Base-by-base conservation (phyloP, 2,329 filamentous ascomycete species). In the Trichothecium roseum region DNA sequence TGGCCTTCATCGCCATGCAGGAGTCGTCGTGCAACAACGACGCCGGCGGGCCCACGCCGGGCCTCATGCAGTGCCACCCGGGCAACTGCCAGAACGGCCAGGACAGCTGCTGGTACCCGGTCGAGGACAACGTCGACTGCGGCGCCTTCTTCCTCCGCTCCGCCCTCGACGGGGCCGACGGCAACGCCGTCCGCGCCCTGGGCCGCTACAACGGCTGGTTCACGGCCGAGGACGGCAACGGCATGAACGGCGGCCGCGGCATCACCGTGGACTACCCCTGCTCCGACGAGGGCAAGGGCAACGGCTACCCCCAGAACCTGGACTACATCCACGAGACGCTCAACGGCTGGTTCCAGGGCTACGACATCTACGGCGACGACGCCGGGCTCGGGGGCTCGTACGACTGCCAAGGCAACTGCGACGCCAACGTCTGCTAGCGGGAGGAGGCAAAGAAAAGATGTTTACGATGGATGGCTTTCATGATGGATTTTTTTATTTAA, bases 201-300 rank as follows among this genome's bases (percentile, higher is more conserved):
- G 55, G 54, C 13, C 40, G 41, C n/a, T 59, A 57, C 38, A 57
- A 58, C 34, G 54, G 54, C 30, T 59, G 53, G 54, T 57, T 58
- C 40, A 53, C 48, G 17, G 50, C 48, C 3, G 40, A 40, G 12
- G 47, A 42, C 33, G 45, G 43, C n/a, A 37, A 50, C 27, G 42
- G 40, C 1, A 15, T 42, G 8, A 57, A 57, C 37, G 46, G 44
- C 12, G 48, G 49, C 22, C 46, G 43, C 35, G 55, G 52, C 5
- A 37, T 58, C 13, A 56, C 50, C 17, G 36, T 36, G 13, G 34
- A 32, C 24, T 45, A 46, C 28, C 42, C 42, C 6, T 45, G 44
- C 37, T 42, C 39, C 5, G 10, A 8, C 5, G 44, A 46, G 35
- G 56, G 55, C 8, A 38, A 40, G 38, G 34, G 35, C 1, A 46